These are phyloP conservation scores for Agastache rugosa DNA, from an alignment of 257 asterid genomes.

Conservation along the genomic window DNA sequence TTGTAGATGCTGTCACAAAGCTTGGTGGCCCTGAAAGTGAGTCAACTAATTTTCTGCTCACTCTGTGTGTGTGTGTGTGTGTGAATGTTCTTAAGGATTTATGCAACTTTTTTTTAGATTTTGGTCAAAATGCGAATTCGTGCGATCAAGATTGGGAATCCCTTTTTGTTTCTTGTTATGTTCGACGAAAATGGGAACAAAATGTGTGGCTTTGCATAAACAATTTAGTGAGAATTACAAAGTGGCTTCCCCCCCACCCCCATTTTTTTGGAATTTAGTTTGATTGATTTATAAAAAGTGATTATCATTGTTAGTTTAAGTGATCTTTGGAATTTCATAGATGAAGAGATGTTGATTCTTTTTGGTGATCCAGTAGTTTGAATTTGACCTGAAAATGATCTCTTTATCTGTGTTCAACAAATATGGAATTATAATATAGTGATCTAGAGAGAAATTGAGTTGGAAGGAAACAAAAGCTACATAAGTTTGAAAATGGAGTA, in stretches of 20 bases:
- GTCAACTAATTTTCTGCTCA: constrained; percentile 5
- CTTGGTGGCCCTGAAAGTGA: constrained; percentile 80
- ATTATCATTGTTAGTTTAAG: no score
- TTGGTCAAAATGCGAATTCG: constrained; percentile 16
- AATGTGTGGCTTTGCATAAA: no score
- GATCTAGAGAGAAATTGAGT: background rate
- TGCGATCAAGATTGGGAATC: background rate
- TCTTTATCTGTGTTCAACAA: no score
- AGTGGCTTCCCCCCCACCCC: no score
- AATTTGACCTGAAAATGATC: no score
- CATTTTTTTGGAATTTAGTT: no score
- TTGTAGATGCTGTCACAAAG: constrained; percentile 74
- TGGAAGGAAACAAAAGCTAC: background rate
- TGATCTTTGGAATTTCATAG: no score
- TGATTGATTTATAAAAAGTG: no score
- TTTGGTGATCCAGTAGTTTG: no score
- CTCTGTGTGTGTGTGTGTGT: background rate
- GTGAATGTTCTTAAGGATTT: constrained; percentile 9
- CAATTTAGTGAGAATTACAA: no score
- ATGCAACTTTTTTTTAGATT: background rate
- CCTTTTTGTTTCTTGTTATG: background rate
- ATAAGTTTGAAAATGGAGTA: background rate
- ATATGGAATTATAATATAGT: background rate
- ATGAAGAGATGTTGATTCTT: background rate
- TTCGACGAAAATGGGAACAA: no score